Percentiles rank a stretch among this genome's conserved stretches.
Conservation (phyloP, 805 yeast genomes). For the Ogataea nonfermentans region DNA sequence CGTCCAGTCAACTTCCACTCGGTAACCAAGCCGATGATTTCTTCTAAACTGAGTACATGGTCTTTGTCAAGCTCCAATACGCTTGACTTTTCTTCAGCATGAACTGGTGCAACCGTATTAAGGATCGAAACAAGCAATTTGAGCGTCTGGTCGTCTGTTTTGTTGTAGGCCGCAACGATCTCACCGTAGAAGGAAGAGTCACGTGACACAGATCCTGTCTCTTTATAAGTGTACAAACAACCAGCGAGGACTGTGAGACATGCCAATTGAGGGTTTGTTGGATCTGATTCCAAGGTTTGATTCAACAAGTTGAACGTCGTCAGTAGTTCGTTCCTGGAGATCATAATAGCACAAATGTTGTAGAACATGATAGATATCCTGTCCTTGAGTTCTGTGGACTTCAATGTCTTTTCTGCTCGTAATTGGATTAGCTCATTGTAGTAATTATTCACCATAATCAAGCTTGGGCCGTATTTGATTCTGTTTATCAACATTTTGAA, state of each 20-base stretch:
- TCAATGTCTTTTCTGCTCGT: conserved; percentile 49
- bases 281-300: conserved; percentile 11
- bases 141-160: conserved; percentile 3
- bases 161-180: conserved; percentile 8
- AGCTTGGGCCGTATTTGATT: conserved; percentile 42
- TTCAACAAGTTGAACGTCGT: conserved; percentile 25
- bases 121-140: conserved; percentile 12
- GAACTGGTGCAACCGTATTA: conserved; percentile 14
- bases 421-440: conserved; percentile 40
- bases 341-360: conserved; percentile 25
- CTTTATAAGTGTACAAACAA: conserved; percentile 19
- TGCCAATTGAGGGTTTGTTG: conserved; percentile 12
- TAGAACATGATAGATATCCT: conserved; percentile 18
- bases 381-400: conserved; percentile 44
- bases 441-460: conserved; percentile 41
- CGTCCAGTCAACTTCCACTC: conserved; percentile 34
- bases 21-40: conserved; percentile 26
- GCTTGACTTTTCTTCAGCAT: conserved; percentile 11
- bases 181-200: conserved; percentile 13
- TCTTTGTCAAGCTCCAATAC: conserved; percentile 3
- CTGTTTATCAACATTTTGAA: conserved; percentile 37
- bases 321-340: conserved; percentile 29
- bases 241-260: conserved; percentile 19
- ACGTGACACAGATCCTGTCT: conserved; percentile 5
- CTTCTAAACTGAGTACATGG: conserved; percentile 17